Conservation (phyloP, 2,329 filamentous ascomycete genomes). For the Diaporthe ampelina region DNA sequence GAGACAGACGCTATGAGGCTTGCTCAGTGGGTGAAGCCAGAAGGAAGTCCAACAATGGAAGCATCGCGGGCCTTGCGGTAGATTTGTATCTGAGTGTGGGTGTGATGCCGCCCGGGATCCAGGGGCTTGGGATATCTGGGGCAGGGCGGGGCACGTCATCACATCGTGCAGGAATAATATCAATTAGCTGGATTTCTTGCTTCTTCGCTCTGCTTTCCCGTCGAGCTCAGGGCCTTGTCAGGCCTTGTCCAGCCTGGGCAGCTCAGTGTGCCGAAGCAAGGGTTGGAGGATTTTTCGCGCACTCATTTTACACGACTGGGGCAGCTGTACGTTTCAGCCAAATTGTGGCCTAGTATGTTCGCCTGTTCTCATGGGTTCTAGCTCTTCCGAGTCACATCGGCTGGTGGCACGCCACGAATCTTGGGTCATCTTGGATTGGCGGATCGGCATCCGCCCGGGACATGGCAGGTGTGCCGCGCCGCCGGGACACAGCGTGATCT, state of each 20-base stretch:
- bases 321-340: slow-evolving; percentile 33
- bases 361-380: slow-evolving; percentile 22
- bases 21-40: slow-evolving; percentile 33
- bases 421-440: slow-evolving; percentile 29
- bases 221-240: slow-evolving; percentile 7
- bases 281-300: slow-evolving; percentile 31
- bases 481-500: slow-evolving; percentile 5
- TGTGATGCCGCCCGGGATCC: slow-evolving; percentile 9
- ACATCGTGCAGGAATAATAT: slow-evolving; percentile 17
- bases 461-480: slow-evolving; percentile 25
- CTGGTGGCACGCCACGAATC: slow-evolving; percentile 13
- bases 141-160: slow-evolving; percentile 27
- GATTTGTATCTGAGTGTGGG: slow-evolving; percentile 28
- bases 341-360: slow-evolving; percentile 26
- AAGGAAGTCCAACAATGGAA: neutral
- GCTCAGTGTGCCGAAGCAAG: slow-evolving; percentile 14
- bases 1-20: slow-evolving; percentile 36
- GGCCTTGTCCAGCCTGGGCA: neutral
- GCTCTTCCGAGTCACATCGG: slow-evolving; percentile 12
- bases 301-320: slow-evolving; percentile 29
- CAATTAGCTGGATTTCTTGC: slow-evolving; percentile 19
- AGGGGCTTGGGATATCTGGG: slow-evolving; percentile 28
- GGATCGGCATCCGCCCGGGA: slow-evolving; percentile 31
- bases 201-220: slow-evolving; percentile 10
- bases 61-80: slow-evolving; percentile 17